Evolutionary conservation across 176 grass and related monocot genomes (phyloP).

Genomic region (Oryza glumipatula): DNA sequence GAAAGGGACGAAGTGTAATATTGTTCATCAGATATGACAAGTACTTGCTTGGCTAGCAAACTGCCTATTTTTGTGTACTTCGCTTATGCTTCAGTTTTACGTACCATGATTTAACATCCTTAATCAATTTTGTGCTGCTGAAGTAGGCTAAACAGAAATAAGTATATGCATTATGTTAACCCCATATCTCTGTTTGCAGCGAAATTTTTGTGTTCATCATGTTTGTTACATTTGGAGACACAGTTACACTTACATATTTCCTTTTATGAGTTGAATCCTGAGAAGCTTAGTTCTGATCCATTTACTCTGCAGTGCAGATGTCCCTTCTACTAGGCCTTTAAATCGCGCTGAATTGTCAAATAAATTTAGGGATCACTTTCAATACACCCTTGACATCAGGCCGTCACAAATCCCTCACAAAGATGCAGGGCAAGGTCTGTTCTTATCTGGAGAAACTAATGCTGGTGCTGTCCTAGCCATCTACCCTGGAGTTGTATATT

Average conservation of each 20-base stretch:
- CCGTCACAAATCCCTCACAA: slow-evolving; percentile 84
- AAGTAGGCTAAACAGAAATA: slow-evolving; percentile 22
- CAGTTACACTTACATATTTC: not conserved
- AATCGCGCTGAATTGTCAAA: slow-evolving; percentile 65
- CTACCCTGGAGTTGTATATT: slow-evolving; percentile 92
- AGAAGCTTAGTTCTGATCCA: slow-evolving; percentile 36
- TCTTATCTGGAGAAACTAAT: slow-evolving; percentile 70
- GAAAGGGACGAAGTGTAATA: not conserved
- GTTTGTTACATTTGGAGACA: not conserved
- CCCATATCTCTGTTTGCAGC: not conserved
- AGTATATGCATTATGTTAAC: slow-evolving; percentile 8
- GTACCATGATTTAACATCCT: slow-evolving; percentile 24
- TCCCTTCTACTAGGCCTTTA: slow-evolving; percentile 66
- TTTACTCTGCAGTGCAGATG: slow-evolving; percentile 69
- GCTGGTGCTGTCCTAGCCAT: slow-evolving; percentile 77
- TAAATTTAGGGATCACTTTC: slow-evolving; percentile 58
- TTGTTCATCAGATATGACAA: not conserved
- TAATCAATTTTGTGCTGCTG: slow-evolving; percentile 3
- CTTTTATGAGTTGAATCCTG: not conserved
- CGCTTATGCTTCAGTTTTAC: slow-evolving; percentile 3
- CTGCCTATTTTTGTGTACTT: not conserved
- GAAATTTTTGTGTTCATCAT: not conserved
- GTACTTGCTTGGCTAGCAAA: not conserved
- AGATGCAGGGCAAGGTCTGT: slow-evolving; percentile 86
- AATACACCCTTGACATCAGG: slow-evolving; percentile 75